These are phyloP conservation scores for Xylaria castorea DNA, from an alignment of 495 filamentous ascomycete species.

Conservation along the genomic window DNA sequence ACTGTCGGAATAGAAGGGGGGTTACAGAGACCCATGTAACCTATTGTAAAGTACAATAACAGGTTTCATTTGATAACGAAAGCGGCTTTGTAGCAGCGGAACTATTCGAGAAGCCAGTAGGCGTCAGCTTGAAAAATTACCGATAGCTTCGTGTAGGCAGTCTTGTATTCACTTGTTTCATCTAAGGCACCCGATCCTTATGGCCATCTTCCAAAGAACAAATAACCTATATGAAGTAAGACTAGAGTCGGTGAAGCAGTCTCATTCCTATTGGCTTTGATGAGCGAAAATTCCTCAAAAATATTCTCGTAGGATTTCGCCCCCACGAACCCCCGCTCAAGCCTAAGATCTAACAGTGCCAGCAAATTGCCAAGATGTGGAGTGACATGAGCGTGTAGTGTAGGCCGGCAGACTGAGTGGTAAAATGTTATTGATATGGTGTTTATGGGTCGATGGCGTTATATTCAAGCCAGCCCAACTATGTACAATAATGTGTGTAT, in stretches of 20 bases:
- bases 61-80: conserved; percentile 22
- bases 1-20: not conserved
- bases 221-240: conserved; percentile 16
- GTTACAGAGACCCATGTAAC: conserved; percentile 10
- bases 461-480: conserved; percentile 4
- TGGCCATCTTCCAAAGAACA: not conserved
- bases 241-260: conserved; percentile 26
- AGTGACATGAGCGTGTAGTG: conserved; percentile 10
- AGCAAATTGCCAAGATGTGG: conserved; percentile 17
- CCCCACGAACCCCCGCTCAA: conserved; percentile 40
- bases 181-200: not conserved
- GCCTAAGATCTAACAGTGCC: conserved; percentile 6
- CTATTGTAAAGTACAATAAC: conserved; percentile 5
- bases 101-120: conserved; percentile 9
- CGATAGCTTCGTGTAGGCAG: not conserved
- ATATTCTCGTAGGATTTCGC: conserved; percentile 38
- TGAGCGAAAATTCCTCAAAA: conserved; percentile 7
- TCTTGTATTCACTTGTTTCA: conserved; percentile 6
- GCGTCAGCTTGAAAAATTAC: not conserved
- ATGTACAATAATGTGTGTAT: conserved; percentile 15
- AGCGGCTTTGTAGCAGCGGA: not conserved
- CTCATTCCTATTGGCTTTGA: conserved; percentile 24
- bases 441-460: conserved; percentile 1
- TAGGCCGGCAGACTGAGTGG: not conserved
- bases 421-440: conserved; percentile 12